These are phyloP conservation scores for Fraxinus anomala DNA, from an alignment of 257 asterid species.

Conservation along the genomic window DNA sequence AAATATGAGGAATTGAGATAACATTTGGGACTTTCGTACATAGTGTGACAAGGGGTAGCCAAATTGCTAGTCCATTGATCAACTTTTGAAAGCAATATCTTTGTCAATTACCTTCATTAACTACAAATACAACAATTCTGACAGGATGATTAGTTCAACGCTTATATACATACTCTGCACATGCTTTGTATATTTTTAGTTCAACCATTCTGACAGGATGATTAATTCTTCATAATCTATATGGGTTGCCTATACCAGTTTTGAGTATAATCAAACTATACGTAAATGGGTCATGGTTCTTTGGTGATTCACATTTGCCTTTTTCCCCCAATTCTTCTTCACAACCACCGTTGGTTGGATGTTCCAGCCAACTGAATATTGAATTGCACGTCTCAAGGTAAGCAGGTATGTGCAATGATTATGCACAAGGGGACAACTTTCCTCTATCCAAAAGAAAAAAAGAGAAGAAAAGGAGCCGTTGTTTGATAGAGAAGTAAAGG, in stretches of 20 bases:
- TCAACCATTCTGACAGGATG: too few species aligned
- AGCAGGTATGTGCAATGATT: conserved; percentile 5
- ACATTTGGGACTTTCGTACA: background rate
- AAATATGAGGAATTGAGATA: background rate
- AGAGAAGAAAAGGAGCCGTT: background rate
- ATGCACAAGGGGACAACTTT: background rate
- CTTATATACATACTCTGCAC: background rate
- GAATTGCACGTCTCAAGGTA: conserved; percentile 2
- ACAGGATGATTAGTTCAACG: background rate
- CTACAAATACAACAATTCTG: background rate
- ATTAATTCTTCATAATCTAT: background rate
- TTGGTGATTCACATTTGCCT: background rate
- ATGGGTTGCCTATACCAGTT: background rate
- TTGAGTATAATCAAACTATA: background rate
- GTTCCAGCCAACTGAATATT: conserved; percentile 3
- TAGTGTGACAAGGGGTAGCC: background rate
- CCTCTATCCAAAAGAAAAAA: background rate
- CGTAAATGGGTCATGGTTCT: background rate
- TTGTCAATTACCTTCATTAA: background rate
- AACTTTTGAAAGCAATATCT: background rate
- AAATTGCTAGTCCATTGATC: background rate
- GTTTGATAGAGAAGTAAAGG: background rate
- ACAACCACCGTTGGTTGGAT: conserved; percentile 30
- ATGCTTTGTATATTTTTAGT: background rate
- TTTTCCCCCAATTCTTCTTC: background rate